A percentile compares a stretch with the other conserved stretches of the same genome.
Evolutionary conservation across 1,139 yeast genomes (phyloP).

Genomic region (Diutina sp.): DNA sequence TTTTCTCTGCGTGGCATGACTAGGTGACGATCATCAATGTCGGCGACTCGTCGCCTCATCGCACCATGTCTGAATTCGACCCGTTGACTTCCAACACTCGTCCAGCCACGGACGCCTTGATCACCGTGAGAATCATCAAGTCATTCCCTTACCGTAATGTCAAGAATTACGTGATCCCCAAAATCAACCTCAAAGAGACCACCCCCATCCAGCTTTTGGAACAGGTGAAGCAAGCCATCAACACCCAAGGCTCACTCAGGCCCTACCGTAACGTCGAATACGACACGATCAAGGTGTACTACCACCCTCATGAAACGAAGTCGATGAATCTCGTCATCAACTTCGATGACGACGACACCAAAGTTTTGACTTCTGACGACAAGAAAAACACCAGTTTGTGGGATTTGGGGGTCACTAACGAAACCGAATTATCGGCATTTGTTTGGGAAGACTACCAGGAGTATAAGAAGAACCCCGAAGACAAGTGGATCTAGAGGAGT

Average conservation of each 20-base stretch:
- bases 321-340: slow-evolving; percentile 88
- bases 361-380: slow-evolving; percentile 40
- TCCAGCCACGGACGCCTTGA: slow-evolving; percentile 55
- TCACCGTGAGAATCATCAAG: slow-evolving; percentile 78
- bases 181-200: slow-evolving; percentile 58
- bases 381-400: slow-evolving; percentile 32
- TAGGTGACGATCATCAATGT: too few relatives aligned
- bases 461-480: slow-evolving; percentile 75
- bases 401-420: slow-evolving; percentile 74
- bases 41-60: background rate
- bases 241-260: slow-evolving; percentile 56
- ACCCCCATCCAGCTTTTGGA: slow-evolving; percentile 55
- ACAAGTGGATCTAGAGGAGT: slow-evolving; percentile 50
- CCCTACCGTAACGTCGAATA: slow-evolving; percentile 74
- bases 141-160: slow-evolving; percentile 90
- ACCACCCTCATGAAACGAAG: slow-evolving; percentile 91
- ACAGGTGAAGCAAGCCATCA: slow-evolving; percentile 31
- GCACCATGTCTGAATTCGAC: slow-evolving; percentile 21
- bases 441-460: slow-evolving; percentile 51
- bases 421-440: slow-evolving; percentile 79
- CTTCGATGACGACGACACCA: slow-evolving; percentile 62
- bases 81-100: slow-evolving; percentile 59
- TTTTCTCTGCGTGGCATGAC: background rate
- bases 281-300: slow-evolving; percentile 74
- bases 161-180: slow-evolving; percentile 61